A percentile compares a stretch with the other conserved stretches of the same genome.
phyloP scores from a whole-genome alignment of 2,329 filamentous ascomycete genomes.

The Trichothecium sympodiale region DNA sequence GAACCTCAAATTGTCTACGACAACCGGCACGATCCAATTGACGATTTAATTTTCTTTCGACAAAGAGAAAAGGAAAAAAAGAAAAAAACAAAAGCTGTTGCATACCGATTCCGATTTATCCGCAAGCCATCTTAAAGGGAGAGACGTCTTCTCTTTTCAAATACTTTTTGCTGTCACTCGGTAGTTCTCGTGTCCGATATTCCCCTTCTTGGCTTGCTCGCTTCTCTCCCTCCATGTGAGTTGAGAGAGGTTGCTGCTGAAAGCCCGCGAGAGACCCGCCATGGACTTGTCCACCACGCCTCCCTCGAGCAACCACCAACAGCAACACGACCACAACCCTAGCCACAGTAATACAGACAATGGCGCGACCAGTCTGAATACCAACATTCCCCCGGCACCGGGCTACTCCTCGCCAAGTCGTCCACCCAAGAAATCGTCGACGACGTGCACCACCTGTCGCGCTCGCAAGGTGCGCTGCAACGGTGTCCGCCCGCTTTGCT shows the following conservation, averaged over 20 bases:
- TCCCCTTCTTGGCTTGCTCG: background rate
- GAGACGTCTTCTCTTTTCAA: no score
- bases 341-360: no score
- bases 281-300: no score
- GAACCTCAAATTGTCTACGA: background rate
- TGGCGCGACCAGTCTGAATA: no score
- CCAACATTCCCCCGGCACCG: background rate
- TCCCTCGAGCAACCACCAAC: slow-evolving; percentile 16
- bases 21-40: background rate
- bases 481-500: slow-evolving; percentile 39
- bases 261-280: slow-evolving; percentile 4
- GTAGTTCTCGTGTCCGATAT: no score
- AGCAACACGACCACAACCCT: no score
- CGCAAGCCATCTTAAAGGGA: no score
- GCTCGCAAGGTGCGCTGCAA: slow-evolving; percentile 49
- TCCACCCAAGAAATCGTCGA: slow-evolving; percentile 28
- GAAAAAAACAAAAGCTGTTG: background rate
- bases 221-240: background rate
- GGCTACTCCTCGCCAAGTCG: slow-evolving; percentile 16
- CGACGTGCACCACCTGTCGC: slow-evolving; percentile 43
- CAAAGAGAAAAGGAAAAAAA: background rate
- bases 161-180: no score
- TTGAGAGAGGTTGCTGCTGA: background rate
- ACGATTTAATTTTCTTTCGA: no score
- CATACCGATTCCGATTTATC: no score